Evolutionary conservation across 2,329 filamentous ascomycete species (phyloP).

Genomic region (Fusarium sp.): DNA sequence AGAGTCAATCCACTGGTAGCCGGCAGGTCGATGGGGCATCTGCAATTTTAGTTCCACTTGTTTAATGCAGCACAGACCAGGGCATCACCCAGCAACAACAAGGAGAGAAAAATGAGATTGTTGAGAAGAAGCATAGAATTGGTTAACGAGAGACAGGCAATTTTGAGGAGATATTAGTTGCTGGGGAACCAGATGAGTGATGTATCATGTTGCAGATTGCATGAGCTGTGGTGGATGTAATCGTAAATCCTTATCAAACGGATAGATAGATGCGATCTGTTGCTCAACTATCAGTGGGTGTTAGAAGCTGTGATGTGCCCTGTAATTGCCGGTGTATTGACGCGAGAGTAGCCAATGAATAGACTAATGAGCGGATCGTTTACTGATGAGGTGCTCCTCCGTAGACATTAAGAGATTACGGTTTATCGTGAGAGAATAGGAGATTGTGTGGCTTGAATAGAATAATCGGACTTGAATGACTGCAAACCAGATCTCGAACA

Average conservation of each 20-base stretch:
- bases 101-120: conserved; percentile 21
- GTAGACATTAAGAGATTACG: background rate
- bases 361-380: conserved; percentile 15
- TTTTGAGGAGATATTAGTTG: conserved; percentile 11
- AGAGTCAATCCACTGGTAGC: conserved; percentile 34
- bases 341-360: conserved; percentile 28
- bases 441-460: conserved; percentile 1
- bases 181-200: conserved; percentile 8
- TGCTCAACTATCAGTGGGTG: background rate
- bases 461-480: background rate
- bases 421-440: background rate
- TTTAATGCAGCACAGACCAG: conserved; percentile 46
- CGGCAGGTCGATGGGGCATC: conserved; percentile 37
- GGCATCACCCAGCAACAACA: conserved; percentile 42
- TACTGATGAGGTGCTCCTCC: background rate
- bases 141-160: conserved; percentile 5
- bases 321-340: conserved; percentile 28
- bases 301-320: conserved; percentile 13
- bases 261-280: background rate
- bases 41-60: conserved; percentile 48
- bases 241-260: background rate
- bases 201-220: background rate
- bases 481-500: background rate
- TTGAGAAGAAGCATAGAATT: conserved; percentile 7
- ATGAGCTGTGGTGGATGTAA: background rate